phyloP scores from a whole-genome alignment of 768 basidiomycete species.

The Gyrodon lividus region DNA sequence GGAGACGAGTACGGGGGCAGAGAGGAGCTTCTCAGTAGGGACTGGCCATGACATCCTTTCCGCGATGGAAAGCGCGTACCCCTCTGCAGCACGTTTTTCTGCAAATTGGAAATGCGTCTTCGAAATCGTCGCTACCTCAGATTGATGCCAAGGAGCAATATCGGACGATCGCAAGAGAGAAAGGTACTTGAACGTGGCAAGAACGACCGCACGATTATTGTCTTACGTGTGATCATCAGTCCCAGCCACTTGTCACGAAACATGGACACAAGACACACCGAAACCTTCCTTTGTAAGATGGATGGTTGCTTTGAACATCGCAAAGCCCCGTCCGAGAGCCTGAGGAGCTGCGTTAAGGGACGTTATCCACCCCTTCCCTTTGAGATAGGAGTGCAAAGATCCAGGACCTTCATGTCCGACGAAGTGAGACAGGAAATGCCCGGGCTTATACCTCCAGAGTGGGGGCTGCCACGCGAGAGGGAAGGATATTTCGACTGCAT shows the following conservation, averaged over 20 bases:
- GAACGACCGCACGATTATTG: slow-evolving; percentile 69
- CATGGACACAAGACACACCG: slow-evolving; percentile 45
- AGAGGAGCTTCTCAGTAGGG: slow-evolving; percentile 73
- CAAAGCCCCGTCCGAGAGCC: slow-evolving; percentile 76
- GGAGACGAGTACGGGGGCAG: slow-evolving; percentile 67
- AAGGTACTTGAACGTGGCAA: slow-evolving; percentile 77
- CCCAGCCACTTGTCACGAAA: neutral
- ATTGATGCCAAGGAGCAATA: slow-evolving; percentile 66
- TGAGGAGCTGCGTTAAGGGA: slow-evolving; percentile 68
- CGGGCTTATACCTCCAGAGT: slow-evolving; percentile 78
- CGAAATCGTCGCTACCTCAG: slow-evolving; percentile 71
- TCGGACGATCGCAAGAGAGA: slow-evolving; percentile 61
- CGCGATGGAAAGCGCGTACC: slow-evolving; percentile 75
- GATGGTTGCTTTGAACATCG: slow-evolving; percentile 82
- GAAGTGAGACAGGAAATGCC: slow-evolving; percentile 73
- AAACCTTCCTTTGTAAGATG: slow-evolving; percentile 85
- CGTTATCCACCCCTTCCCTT: slow-evolving; percentile 85
- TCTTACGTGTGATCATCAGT: slow-evolving; percentile 41
- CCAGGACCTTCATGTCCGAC: slow-evolving; percentile 93
- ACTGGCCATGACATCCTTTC: slow-evolving; percentile 78
- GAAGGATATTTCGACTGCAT: slow-evolving; percentile 80
- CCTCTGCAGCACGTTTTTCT: slow-evolving; percentile 78
- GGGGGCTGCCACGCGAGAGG: slow-evolving; percentile 71
- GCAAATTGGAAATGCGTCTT: slow-evolving; percentile 80
- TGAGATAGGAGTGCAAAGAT: slow-evolving; percentile 87